These are phyloP conservation scores for Serendipita sp. DNA, from an alignment of 768 basidiomycete species.

Conservation along the genomic window DNA sequence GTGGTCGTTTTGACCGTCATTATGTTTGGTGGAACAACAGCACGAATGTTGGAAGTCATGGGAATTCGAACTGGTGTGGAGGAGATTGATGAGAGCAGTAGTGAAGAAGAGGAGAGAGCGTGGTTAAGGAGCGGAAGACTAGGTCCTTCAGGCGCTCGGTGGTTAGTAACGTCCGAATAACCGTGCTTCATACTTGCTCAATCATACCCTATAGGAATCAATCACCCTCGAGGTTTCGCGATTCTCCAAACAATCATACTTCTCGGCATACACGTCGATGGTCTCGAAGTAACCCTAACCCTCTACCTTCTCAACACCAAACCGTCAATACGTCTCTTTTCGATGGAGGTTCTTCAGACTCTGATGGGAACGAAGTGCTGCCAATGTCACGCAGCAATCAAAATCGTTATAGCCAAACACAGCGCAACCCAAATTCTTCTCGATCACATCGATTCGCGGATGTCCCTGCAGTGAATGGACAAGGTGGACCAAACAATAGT, in stretches of 20 bases:
- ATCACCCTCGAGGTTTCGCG: background rate
- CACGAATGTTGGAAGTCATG: constrained; percentile 91
- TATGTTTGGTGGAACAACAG: constrained; percentile 92
- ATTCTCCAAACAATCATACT: background rate
- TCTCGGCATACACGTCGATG: background rate
- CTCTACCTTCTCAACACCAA: background rate
- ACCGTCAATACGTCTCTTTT: constrained; percentile 6
- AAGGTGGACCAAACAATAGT: background rate
- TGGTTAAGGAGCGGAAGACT: constrained; percentile 7
- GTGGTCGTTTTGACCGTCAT: constrained; percentile 92
- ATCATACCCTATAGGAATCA: background rate
- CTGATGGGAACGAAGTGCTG: constrained; percentile 58
- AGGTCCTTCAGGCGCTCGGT: constrained; percentile 14
- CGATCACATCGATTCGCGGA: background rate
- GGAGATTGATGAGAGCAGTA: constrained; percentile 57
- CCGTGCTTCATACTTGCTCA: background rate
- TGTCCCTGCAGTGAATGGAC: background rate
- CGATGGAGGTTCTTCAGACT: constrained; percentile 37
- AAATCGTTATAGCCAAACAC: background rate
- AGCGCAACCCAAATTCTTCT: background rate
- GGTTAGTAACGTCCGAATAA: background rate
- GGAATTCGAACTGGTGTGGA: constrained; percentile 92
- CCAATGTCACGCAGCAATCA: constrained; percentile 36
- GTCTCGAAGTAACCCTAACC: background rate
- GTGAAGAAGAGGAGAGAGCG: constrained; percentile 20